Percentiles rank a stretch among this genome's conserved stretches.
Conservation (phyloP, 1,284 basidiomycete species). For the Leccinum ponderosum region DNA sequence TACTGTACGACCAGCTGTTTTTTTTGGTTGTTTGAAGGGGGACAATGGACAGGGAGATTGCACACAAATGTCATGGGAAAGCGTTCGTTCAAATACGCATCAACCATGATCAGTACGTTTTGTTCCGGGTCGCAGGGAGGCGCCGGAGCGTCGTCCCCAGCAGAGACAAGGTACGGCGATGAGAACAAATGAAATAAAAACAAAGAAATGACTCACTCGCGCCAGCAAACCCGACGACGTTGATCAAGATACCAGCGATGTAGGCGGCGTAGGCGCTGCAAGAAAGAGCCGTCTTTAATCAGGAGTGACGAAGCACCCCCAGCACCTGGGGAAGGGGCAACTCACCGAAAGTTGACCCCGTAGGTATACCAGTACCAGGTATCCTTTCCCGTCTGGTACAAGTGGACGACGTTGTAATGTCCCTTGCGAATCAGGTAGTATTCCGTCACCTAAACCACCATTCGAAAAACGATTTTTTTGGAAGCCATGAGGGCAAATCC, state of each 20-base stretch:
- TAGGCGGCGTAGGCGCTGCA: slow-evolving; percentile 70
- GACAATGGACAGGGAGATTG: not conserved
- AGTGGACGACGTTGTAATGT: slow-evolving; percentile 68
- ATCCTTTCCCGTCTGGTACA: slow-evolving; percentile 59
- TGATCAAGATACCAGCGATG: slow-evolving; percentile 78
- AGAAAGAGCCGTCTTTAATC: not conserved
- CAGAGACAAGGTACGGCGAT: not conserved
- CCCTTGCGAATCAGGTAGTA: slow-evolving; percentile 80
- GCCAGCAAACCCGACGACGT: slow-evolving; percentile 74
- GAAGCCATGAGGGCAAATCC: not conserved
- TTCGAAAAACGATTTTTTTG: not conserved
- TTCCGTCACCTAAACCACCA: slow-evolving; percentile 57
- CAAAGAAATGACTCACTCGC: slow-evolving; percentile 46
- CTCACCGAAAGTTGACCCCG: slow-evolving; percentile 72
- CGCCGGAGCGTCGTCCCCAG: not conserved
- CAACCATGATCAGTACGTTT: not conserved
- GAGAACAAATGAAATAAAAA: not conserved
- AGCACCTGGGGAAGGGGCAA: not conserved
- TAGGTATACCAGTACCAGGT: slow-evolving; percentile 79
- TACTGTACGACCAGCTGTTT: slow-evolving; percentile 55
- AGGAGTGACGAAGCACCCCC: not conserved
- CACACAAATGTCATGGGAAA: not conserved
- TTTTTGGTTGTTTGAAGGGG: not conserved
- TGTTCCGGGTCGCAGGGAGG: not conserved
- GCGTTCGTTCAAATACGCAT: not conserved